Evolutionary conservation across 2,329 filamentous ascomycete species (phyloP).

Genomic region (Cladophialophora immunda): DNA sequence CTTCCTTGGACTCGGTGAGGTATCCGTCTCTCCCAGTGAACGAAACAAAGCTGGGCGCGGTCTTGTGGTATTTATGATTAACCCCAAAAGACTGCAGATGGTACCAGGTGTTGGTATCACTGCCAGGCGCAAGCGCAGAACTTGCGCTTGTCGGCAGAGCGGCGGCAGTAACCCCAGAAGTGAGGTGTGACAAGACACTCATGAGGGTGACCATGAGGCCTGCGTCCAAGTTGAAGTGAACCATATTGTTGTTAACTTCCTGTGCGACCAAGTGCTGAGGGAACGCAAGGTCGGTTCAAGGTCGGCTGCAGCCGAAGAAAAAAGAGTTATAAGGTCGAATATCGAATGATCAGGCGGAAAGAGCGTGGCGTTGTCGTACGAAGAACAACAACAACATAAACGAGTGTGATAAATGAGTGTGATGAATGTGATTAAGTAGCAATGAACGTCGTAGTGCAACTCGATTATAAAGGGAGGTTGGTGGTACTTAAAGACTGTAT

Average conservation of each 20-base stretch:
- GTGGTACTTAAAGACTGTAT: not conserved
- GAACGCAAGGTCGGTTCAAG: not conserved
- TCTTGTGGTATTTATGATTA: not conserved
- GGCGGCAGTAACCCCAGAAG: not conserved
- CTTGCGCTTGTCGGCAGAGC: not conserved
- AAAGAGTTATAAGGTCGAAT: not conserved
- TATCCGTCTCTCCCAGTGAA: not conserved
- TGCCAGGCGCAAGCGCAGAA: not conserved
- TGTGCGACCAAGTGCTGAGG: not conserved
- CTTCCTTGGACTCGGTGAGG: not conserved
- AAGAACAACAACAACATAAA: not conserved
- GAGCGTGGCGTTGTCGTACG: not conserved
- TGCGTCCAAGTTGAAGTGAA: not conserved
- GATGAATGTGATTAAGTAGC: not conserved
- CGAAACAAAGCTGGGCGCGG: not conserved
- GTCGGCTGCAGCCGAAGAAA: not conserved
- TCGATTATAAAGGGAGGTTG: not conserved
- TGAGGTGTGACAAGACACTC: not conserved
- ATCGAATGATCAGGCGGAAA: not conserved
- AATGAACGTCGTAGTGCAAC: not conserved
- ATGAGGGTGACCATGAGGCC: not conserved
- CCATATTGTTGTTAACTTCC: not conserved
- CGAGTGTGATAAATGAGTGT: not conserved
- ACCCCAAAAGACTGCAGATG: not conserved
- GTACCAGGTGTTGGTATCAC: not conserved